phyloP scores from a whole-genome alignment of 495 filamentous ascomycete genomes.

The Penicillium lividum region DNA sequence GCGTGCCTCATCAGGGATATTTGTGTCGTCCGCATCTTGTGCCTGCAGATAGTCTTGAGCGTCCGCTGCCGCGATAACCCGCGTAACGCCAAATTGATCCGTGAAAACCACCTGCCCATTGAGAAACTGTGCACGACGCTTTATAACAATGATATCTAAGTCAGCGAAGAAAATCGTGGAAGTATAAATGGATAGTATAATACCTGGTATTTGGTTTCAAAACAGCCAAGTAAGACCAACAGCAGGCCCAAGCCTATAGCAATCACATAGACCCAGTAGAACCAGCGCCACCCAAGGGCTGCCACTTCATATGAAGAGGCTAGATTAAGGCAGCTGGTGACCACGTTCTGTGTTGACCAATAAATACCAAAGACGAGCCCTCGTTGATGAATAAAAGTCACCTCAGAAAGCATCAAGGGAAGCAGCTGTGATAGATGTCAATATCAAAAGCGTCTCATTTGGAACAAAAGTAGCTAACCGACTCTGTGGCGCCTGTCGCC shows the following conservation, averaged over 20 bases:
- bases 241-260: slow-evolving; percentile 33
- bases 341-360: slow-evolving; percentile 37
- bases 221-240: slow-evolving; percentile 30
- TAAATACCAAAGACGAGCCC: slow-evolving; percentile 32
- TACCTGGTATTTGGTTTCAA: slow-evolving; percentile 32
- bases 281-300: slow-evolving; percentile 40
- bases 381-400: slow-evolving; percentile 38
- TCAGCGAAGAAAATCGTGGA: too few species aligned
- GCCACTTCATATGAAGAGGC: slow-evolving; percentile 36
- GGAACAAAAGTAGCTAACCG: slow-evolving; percentile 19
- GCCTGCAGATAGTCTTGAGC: slow-evolving; percentile 14
- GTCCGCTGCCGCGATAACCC: slow-evolving; percentile 18
- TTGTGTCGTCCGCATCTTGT: slow-evolving; percentile 2
- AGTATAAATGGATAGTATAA: too few species aligned
- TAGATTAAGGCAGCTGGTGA: slow-evolving; percentile 32
- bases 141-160: too few species aligned
- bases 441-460: neutral
- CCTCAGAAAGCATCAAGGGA: slow-evolving; percentile 36
- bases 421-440: slow-evolving; percentile 23
- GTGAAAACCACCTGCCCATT: slow-evolving; percentile 35
- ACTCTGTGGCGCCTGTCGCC: slow-evolving; percentile 38
- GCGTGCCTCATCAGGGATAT: slow-evolving; percentile 14
- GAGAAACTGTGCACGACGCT: slow-evolving; percentile 21
- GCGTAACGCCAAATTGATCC: slow-evolving; percentile 41
- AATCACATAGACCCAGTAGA: slow-evolving; percentile 40